phyloP scores from a whole-genome alignment of 2,329 filamentous ascomycete species.

The Sclerotinia borealis region DNA sequence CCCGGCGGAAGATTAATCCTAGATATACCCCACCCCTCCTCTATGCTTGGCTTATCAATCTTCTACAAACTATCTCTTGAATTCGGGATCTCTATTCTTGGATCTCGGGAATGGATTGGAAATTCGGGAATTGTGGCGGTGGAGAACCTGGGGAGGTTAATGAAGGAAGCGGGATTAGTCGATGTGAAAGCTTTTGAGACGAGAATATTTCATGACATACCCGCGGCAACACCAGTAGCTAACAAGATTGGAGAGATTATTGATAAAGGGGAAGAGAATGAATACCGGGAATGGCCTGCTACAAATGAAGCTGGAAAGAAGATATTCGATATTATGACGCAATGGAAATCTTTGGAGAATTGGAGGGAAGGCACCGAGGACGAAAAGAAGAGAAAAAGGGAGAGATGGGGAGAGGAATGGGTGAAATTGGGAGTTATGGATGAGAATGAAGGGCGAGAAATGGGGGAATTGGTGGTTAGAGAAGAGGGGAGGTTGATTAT shows the following conservation, averaged over 20 bases:
- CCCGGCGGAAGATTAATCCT: neutral
- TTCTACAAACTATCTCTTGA: neutral
- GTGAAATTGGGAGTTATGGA: neutral
- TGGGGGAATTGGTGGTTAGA: neutral
- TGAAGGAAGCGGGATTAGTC: neutral
- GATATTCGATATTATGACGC: neutral
- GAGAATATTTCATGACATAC: neutral
- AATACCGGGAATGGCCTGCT: neutral
- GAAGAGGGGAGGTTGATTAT: neutral
- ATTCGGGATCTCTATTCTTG: neutral
- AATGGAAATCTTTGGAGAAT: too few relatives aligned
- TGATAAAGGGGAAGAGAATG: neutral
- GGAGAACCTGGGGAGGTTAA: neutral
- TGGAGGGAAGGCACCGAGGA: neutral
- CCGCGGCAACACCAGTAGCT: neutral
- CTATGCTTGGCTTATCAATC: neutral
- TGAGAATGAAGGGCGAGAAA: too few relatives aligned
- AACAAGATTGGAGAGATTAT: neutral
- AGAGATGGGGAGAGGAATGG: constrained; percentile 1
- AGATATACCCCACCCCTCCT: neutral
- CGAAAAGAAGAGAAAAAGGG: neutral
- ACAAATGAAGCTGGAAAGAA: neutral
- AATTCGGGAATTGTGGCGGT: neutral
- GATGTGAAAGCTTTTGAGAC: neutral
- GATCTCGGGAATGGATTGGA: neutral